Evolutionary conservation across 2,329 filamentous ascomycete genomes (phyloP).

Genomic region (Claviceps arundinis): DNA sequence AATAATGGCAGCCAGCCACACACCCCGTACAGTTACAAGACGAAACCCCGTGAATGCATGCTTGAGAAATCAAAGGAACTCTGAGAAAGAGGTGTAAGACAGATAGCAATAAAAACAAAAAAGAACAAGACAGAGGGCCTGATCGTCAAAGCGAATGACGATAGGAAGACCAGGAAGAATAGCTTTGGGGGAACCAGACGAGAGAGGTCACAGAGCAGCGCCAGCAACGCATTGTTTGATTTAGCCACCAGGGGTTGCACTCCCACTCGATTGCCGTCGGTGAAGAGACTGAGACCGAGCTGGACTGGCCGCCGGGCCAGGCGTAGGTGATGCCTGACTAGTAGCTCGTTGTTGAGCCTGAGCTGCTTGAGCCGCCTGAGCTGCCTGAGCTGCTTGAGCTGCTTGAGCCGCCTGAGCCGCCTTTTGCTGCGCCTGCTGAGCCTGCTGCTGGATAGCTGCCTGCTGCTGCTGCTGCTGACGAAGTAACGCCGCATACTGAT

Average conservation of each 20-base stretch:
- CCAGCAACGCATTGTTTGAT: not conserved
- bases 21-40: not conserved
- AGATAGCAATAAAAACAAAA: not conserved
- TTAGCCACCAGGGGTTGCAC: slow-evolving; percentile 19
- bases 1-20: too few species aligned
- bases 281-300: slow-evolving; percentile 9
- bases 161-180: not conserved
- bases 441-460: slow-evolving; percentile 18
- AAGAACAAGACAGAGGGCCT: not conserved
- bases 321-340: slow-evolving; percentile 12
- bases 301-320: slow-evolving; percentile 10
- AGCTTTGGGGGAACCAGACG: not conserved
- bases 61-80: not conserved
- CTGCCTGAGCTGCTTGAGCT: slow-evolving; percentile 9
- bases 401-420: slow-evolving; percentile 14
- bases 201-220: not conserved
- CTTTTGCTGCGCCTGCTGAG: slow-evolving; percentile 12
- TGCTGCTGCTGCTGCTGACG: slow-evolving; percentile 42
- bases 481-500: slow-evolving; percentile 46
- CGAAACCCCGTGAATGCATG: not conserved
- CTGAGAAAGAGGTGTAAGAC: too few species aligned
- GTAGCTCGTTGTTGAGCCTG: slow-evolving; percentile 18
- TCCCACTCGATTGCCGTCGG: slow-evolving; percentile 25
- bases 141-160: not conserved
- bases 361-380: slow-evolving; percentile 9